These are phyloP conservation scores for Cryptococcus sp. DNA, from an alignment of 1,284 basidiomycete species.

Conservation along the genomic window DNA sequence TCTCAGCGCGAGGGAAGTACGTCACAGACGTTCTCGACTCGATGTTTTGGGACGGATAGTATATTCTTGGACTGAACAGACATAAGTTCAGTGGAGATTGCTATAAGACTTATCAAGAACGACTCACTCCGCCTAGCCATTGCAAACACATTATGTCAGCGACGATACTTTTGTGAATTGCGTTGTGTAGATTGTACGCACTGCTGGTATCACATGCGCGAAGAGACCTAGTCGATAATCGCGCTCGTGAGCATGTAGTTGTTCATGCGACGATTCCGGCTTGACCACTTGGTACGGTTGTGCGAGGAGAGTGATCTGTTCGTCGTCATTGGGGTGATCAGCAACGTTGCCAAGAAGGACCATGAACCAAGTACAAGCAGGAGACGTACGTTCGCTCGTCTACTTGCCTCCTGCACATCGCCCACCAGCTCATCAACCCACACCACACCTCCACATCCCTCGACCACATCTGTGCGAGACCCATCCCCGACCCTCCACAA, in stretches of 20 bases:
- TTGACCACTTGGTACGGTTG: constrained; percentile 24
- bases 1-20: constrained; percentile 26
- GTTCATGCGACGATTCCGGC: constrained; percentile 5
- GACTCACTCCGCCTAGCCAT: constrained; percentile 18
- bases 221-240: constrained; percentile 25
- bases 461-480: neutral
- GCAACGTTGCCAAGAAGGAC: neutral
- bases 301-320: constrained; percentile 19
- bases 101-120: neutral
- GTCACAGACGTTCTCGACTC: constrained; percentile 14
- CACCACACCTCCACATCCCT: neutral
- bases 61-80: constrained; percentile 12
- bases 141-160: neutral
- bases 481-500: constrained; percentile 15
- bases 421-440: constrained; percentile 15
- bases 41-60: constrained; percentile 13
- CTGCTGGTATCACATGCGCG: constrained; percentile 25
- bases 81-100: neutral
- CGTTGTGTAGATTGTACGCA: constrained; percentile 9
- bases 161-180: neutral
- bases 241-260: constrained; percentile 4
- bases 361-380: neutral
- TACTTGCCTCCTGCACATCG: neutral
- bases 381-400: neutral
- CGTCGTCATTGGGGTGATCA: neutral